Percentiles rank a stretch among this genome's conserved stretches.
phyloP scores from a whole-genome alignment of 306 rosid species.

The Quercus alba region DNA sequence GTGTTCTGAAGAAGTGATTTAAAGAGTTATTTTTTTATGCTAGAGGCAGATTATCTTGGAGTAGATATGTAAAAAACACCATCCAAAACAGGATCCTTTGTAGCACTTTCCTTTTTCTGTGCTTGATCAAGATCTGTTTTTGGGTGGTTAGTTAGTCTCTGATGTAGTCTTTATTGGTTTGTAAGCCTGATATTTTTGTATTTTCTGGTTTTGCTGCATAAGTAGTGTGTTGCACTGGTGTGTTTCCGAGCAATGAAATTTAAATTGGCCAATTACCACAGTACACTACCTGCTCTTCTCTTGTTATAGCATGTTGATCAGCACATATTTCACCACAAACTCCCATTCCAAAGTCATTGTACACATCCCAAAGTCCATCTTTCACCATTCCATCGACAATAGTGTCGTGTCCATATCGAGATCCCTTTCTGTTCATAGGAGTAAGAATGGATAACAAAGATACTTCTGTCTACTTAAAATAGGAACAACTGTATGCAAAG shows the following conservation, averaged over 20 bases:
- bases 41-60: too few relatives aligned
- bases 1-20: too few relatives aligned
- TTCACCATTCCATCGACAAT: constrained; percentile 86
- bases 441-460: constrained; percentile 2
- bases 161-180: too few relatives aligned
- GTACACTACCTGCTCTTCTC: constrained; percentile 80
- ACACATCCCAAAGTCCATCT: constrained; percentile 98
- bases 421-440: constrained; percentile 62
- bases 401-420: constrained; percentile 85
- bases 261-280: constrained; percentile 2
- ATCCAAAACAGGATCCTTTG: too few relatives aligned
- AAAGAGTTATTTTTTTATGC: too few relatives aligned
- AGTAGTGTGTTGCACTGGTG: too few relatives aligned
- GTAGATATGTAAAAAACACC: too few relatives aligned
- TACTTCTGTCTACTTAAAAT: neutral
- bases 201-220: too few relatives aligned
- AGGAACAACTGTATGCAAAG: neutral
- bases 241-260: neutral
- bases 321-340: constrained; percentile 90
- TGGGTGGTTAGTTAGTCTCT: too few relatives aligned
- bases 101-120: too few relatives aligned
- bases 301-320: constrained; percentile 53
- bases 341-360: constrained; percentile 86
- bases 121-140: too few relatives aligned
- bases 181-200: too few relatives aligned